Conservation (phyloP, 1,139 yeast species). For the Geotrichum candidum region DNA sequence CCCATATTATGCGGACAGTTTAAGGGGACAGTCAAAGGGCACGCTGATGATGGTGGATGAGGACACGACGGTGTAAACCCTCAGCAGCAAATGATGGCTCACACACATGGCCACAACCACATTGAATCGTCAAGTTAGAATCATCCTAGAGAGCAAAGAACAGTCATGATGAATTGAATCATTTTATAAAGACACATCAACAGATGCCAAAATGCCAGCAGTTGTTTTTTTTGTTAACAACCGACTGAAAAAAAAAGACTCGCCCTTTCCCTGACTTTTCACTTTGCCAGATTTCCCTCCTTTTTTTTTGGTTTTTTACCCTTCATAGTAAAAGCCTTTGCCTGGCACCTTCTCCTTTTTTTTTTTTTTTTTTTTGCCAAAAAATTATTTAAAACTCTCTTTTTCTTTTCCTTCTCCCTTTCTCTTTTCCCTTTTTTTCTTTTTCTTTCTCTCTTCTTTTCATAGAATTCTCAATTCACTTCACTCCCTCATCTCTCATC, state of each 20-base stretch:
- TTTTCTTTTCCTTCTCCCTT: conserved; percentile 13
- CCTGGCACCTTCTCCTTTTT: conserved; percentile 1
- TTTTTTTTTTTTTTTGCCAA: neutral
- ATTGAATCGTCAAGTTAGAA: neutral
- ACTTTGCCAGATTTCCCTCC: neutral
- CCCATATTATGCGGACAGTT: neutral
- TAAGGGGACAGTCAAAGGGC: too few species aligned
- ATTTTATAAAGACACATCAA: neutral
- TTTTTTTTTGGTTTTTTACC: too few species aligned
- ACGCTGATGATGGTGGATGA: neutral
- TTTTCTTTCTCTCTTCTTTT: conserved; percentile 12
- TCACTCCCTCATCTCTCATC: conserved; percentile 3
- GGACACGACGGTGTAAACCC: neutral
- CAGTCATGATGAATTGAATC: neutral
- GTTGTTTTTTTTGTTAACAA: too few species aligned
- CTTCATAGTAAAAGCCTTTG: neutral
- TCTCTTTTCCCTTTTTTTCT: conserved; percentile 12
- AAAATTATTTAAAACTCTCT: neutral
- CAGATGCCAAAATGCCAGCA: neutral
- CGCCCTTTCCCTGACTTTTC: neutral
- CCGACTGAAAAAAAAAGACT: neutral
- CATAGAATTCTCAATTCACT: conserved; percentile 11
- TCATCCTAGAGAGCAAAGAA: neutral
- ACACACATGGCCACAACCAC: neutral
- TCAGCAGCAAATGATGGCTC: neutral